These are phyloP conservation scores for Apophysomyces trapeziformis DNA, from an alignment of 371 early-diverging fungal species.

Conservation along the genomic window DNA sequence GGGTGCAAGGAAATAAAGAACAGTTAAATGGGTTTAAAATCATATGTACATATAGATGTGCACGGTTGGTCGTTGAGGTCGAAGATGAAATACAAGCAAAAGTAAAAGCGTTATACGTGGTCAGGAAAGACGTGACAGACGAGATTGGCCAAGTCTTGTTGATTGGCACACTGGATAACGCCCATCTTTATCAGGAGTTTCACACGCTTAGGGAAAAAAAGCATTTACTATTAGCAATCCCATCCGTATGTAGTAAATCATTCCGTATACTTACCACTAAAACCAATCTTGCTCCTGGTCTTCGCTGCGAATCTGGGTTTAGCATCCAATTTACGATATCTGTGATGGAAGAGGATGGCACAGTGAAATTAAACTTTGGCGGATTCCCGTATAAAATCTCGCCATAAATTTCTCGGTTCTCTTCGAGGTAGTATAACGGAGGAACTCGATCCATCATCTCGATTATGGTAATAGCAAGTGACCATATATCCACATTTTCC, in stretches of 20 bases:
- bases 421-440: constrained; percentile 52
- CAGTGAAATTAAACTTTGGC: constrained; percentile 49
- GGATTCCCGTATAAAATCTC: constrained; percentile 50
- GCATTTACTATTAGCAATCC: background rate
- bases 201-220: constrained; percentile 28
- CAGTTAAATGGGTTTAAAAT: background rate
- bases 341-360: constrained; percentile 38
- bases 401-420: constrained; percentile 46
- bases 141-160: constrained; percentile 41
- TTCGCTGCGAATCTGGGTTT: constrained; percentile 33
- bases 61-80: background rate
- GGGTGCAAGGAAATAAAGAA: background rate
- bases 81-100: background rate
- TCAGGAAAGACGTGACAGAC: constrained; percentile 52
- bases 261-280: constrained; percentile 30
- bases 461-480: constrained; percentile 53
- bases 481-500: constrained; percentile 57
- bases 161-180: constrained; percentile 40
- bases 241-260: background rate
- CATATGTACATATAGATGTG: background rate
- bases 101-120: background rate
- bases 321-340: constrained; percentile 49
- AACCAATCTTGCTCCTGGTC: constrained; percentile 47
- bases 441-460: constrained; percentile 63
- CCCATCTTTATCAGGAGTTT: constrained; percentile 33